A percentile compares a stretch with the other conserved stretches of the same genome.
phyloP scores from a whole-genome alignment of 2,329 filamentous ascomycete species.

The Ascochyta rabiei region DNA sequence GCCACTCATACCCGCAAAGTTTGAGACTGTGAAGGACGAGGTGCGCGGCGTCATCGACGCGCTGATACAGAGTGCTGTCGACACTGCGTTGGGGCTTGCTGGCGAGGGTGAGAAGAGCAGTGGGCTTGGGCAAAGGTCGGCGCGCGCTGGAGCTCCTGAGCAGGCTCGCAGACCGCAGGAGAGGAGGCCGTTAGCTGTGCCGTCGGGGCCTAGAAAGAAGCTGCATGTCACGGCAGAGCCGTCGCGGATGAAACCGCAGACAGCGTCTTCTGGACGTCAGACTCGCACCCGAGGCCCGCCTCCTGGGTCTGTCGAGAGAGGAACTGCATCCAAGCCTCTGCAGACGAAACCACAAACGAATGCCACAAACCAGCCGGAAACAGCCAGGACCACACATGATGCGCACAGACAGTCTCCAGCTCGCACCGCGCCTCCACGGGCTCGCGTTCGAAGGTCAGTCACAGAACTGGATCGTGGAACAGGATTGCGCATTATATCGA shows the following conservation, averaged over 20 bases:
- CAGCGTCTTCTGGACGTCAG: not conserved
- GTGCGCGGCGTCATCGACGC: conserved; percentile 1
- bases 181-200: not conserved
- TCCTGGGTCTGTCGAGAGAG: not conserved
- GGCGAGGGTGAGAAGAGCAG: conserved; percentile 2
- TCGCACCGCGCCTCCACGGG: not conserved
- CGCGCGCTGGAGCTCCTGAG: not conserved
- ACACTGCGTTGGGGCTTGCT: not conserved
- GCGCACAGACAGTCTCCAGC: not conserved
- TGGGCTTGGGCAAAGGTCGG: not conserved
- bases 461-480: not conserved
- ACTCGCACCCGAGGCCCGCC: not conserved
- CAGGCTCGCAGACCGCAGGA: not conserved
- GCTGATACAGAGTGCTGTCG: conserved; percentile 3
- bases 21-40: conserved; percentile 24
- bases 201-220: not conserved
- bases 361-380: not conserved
- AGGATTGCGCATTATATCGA: not conserved
- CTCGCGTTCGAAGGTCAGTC: not conserved
- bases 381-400: not conserved
- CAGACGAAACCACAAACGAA: not conserved
- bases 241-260: conserved; percentile 2
- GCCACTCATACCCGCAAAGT: conserved; percentile 37
- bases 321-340: too few relatives aligned
- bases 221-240: not conserved